Percentiles rank a stretch among this genome's conserved stretches.
These are phyloP conservation scores for Trichophyton mentagrophytes DNA, from an alignment of 2,329 filamentous ascomycete species.

Conservation along the genomic window DNA sequence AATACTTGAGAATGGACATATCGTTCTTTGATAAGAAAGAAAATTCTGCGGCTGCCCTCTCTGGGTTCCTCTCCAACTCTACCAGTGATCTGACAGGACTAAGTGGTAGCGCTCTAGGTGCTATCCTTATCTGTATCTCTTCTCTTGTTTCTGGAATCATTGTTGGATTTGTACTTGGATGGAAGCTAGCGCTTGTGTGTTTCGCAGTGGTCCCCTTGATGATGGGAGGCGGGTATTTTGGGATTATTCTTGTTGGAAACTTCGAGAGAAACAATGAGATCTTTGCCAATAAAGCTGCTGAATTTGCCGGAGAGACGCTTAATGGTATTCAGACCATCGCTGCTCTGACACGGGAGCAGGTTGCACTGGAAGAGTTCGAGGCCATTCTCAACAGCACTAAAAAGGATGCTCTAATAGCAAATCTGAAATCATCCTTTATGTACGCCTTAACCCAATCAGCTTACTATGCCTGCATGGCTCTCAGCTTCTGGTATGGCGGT, in stretches of 20 bases:
- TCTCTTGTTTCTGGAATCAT: constrained; percentile 49
- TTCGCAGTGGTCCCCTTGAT: constrained; percentile 56
- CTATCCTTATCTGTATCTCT: constrained; percentile 53
- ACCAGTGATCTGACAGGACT: constrained; percentile 54
- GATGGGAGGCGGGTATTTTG: constrained; percentile 56
- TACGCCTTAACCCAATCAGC: constrained; percentile 48
- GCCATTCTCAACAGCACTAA: constrained; percentile 38
- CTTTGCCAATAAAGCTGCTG: constrained; percentile 40
- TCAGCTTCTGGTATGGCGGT: constrained; percentile 71
- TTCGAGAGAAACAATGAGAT: constrained; percentile 45
- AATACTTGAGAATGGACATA: constrained; percentile 52
- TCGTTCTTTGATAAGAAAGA: constrained; percentile 58
- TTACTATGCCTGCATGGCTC: constrained; percentile 39
- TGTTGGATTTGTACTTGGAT: constrained; percentile 58
- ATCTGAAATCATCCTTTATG: constrained; percentile 35
- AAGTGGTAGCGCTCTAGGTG: constrained; percentile 58
- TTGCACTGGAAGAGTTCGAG: constrained; percentile 35
- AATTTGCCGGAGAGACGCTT: constrained; percentile 41
- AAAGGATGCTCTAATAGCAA: constrained; percentile 36
- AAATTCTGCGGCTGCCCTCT: constrained; percentile 48
- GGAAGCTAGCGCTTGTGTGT: constrained; percentile 64
- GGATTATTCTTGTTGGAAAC: constrained; percentile 47
- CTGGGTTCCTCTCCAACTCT: constrained; percentile 58
- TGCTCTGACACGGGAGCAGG: constrained; percentile 39
- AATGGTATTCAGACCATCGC: constrained; percentile 42